Base-by-base conservation (phyloP, 2,329 filamentous ascomycete genomes). In the Botrytis aclada region DNA sequence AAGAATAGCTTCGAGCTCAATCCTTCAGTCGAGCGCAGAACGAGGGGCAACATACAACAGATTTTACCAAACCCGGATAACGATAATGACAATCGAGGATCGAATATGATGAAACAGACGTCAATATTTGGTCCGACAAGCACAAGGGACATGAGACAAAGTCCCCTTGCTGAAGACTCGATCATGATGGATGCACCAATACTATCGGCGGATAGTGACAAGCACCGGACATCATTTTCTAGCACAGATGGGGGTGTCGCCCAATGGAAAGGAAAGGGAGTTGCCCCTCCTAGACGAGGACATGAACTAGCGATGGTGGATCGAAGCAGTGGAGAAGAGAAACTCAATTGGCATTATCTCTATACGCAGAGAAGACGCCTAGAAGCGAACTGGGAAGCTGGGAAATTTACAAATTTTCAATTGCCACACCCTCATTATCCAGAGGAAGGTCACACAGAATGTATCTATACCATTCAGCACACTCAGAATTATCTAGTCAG, bases 391-490 rank as follows among this genome's bases (percentile, higher is more conserved):
- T 99, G 96, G 96, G 90, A 93, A 74, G 87, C 90, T 32, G 95
- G 93, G 6, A 91, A 90, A 73, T 97, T 88, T 81, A 89, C 87
- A 4, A 97, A 95, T 76, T 98, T 98, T 79, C 94, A 97, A 80
- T 87, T 99, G 1, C 96, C 96, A 0, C 94, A 97, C 79, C 94
- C 94, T 0, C 86, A 89, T 54, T 87, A 94, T 78, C 89, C 90
- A 1, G 87, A 93, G 45, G 95, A 98, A 81, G 93, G 93, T 0
- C 96, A 99, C 80, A 87, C 86, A 32, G 95, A 98, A 80, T 98
- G 95, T 81, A 94, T 99, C 20, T 99, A 99, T 82, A 95, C 93
- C 3, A 90, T 99, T 70, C 95, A 99, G 81, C 97, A 95, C 79
- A 92, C 92, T 71, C 87, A 91, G 1, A 91, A 94, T 75, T 96